Conservation (phyloP, 2,329 filamentous ascomycete species). For the Fusarium staphyleae region DNA sequence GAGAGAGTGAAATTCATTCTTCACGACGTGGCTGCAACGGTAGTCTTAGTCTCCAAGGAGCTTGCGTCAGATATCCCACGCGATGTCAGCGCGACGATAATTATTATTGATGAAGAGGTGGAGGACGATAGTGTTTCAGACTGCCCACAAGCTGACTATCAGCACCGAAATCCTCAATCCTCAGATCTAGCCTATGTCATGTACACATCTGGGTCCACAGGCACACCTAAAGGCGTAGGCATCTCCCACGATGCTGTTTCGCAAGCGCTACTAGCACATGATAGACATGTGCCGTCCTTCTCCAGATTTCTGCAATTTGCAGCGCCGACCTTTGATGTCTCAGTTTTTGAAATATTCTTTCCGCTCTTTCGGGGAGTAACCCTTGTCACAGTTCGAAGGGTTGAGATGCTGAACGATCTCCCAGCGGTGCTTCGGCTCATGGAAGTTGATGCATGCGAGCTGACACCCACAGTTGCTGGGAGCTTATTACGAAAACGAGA, state of each 20-base stretch:
- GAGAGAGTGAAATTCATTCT: conserved; percentile 84
- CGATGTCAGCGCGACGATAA: conserved; percentile 43
- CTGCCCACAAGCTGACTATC: background rate
- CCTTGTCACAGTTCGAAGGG: conserved; percentile 73
- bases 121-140: background rate
- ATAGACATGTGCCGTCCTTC: conserved; percentile 78
- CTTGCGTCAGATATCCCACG: conserved; percentile 52
- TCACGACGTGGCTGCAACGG: conserved; percentile 72
- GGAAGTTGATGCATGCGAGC: conserved; percentile 81
- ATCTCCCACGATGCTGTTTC: conserved; percentile 82
- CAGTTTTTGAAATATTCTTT: conserved; percentile 94
- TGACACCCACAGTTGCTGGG: conserved; percentile 87
- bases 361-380: conserved; percentile 77
- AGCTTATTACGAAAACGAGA: conserved; percentile 74
- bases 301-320: conserved; percentile 88
- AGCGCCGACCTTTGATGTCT: conserved; percentile 92
- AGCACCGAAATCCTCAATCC: conserved; percentile 35
- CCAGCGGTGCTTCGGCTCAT: conserved; percentile 69
- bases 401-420: conserved; percentile 77
- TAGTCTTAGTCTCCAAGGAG: conserved; percentile 70
- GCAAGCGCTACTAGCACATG: conserved; percentile 83
- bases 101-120: conserved; percentile 48
- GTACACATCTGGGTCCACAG: conserved; percentile 92
- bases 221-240: conserved; percentile 85
- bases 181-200: conserved; percentile 80